Conservation (phyloP, 1,284 basidiomycete genomes). For the Marasmius fiardii region DNA sequence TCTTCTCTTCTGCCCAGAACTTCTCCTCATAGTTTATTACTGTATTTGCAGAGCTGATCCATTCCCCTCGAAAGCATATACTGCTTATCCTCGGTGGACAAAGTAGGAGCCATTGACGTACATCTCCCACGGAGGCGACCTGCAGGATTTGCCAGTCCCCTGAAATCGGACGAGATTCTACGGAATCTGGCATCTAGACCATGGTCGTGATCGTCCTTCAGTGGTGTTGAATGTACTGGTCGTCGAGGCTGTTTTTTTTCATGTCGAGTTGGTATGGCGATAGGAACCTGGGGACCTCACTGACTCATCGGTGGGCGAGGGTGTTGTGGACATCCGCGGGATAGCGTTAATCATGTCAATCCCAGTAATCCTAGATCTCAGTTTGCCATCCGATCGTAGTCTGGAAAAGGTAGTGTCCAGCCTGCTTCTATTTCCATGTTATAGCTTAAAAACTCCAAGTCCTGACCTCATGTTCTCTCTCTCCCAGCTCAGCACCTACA, state of each 20-base stretch:
- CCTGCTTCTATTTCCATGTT: conserved; percentile 4
- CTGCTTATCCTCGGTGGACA: neutral
- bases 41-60: neutral
- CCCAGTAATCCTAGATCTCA: conserved; percentile 33
- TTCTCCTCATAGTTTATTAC: neutral
- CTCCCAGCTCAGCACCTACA: conserved; percentile 17
- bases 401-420: conserved; percentile 15
- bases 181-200: too few relatives aligned
- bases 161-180: too few relatives aligned
- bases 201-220: too few relatives aligned
- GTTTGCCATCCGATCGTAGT: conserved; percentile 19
- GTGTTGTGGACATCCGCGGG: neutral
- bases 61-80: neutral
- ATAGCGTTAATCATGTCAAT: conserved; percentile 1
- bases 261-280: neutral
- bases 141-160: neutral
- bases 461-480: conserved; percentile 21
- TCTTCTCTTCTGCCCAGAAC: conserved; percentile 6
- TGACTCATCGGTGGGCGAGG: neutral
- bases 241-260: neutral
- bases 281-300: neutral
- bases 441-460: conserved; percentile 6
- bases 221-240: neutral
- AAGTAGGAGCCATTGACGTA: neutral
- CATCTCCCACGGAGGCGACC: neutral